phyloP scores from a whole-genome alignment of 1,284 basidiomycete species.

The Spongiforma sp. region DNA sequence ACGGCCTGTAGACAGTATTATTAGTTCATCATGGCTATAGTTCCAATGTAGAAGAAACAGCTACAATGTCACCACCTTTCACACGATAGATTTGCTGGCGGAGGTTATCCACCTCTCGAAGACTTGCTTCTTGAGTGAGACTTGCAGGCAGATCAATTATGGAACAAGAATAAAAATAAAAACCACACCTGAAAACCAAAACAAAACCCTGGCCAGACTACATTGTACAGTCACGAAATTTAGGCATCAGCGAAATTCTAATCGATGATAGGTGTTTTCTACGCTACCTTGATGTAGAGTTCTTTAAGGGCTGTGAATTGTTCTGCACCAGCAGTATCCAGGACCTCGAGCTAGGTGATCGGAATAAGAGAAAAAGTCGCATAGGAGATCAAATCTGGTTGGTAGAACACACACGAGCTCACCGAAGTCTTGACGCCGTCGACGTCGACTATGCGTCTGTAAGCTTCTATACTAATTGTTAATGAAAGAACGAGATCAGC shows the following conservation, averaged over 20 bases:
- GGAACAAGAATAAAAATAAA: not conserved
- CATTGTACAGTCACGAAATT: conserved; percentile 4
- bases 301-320: conserved; percentile 84
- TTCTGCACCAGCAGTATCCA: conserved; percentile 92
- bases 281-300: conserved; percentile 78
- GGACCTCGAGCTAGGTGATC: conserved; percentile 70
- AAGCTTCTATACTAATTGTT: conserved; percentile 36
- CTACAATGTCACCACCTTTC: conserved; percentile 69
- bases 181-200: conserved; percentile 75
- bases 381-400: conserved; percentile 16
- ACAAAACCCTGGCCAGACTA: conserved; percentile 80
- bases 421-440: conserved; percentile 65
- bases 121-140: conserved; percentile 76
- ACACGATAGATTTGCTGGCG: conserved; percentile 83
- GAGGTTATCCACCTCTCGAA: conserved; percentile 79
- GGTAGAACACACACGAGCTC: conserved; percentile 38
- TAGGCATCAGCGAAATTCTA: not conserved
- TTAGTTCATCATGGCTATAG: conserved; percentile 13
- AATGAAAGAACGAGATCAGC: conserved; percentile 6
- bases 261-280: not conserved
- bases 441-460: conserved; percentile 62
- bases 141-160: conserved; percentile 42
- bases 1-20: conserved; percentile 48
- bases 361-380: conserved; percentile 16
- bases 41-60: conserved; percentile 20